Conservation (phyloP, 106 monocot genomes). For the Acorus gramineus region DNA sequence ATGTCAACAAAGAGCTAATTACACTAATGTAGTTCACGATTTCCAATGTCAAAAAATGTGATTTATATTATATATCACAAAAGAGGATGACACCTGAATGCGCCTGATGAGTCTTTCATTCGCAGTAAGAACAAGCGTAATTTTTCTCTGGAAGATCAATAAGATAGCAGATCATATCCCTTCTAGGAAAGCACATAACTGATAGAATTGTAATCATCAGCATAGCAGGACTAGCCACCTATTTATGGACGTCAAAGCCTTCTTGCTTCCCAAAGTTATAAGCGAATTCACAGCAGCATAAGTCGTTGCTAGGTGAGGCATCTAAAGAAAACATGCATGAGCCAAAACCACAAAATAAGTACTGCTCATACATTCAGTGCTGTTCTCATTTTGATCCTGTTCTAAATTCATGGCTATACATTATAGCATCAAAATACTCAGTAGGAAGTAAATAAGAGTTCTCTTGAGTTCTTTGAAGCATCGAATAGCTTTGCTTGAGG, state of each 20-base stretch:
- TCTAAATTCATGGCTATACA: no score
- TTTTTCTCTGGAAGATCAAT: slow-evolving; percentile 39
- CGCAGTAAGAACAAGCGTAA: slow-evolving; percentile 48
- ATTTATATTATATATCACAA: background rate
- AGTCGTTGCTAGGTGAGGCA: slow-evolving; percentile 97
- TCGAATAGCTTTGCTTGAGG: no score
- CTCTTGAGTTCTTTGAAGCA: no score
- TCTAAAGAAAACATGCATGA: slow-evolving; percentile 15
- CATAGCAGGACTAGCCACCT: slow-evolving; percentile 38
- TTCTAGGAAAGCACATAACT: background rate
- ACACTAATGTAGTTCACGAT: no score
- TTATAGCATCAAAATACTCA: no score
- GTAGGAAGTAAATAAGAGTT: no score
- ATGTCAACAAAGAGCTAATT: background rate
- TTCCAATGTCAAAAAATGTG: background rate
- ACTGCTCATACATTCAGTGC: no score
- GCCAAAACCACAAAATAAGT: no score
- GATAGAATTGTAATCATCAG: background rate
- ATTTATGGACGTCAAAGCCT: slow-evolving; percentile 75
- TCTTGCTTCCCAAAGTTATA: slow-evolving; percentile 64
- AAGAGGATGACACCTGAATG: slow-evolving; percentile 46
- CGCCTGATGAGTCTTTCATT: slow-evolving; percentile 86
- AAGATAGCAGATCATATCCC: slow-evolving; percentile 3
- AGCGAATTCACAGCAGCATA: slow-evolving; percentile 94
- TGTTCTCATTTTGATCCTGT: no score